phyloP scores from a whole-genome alignment of 495 filamentous ascomycete genomes.

The Trichoderma virens region DNA sequence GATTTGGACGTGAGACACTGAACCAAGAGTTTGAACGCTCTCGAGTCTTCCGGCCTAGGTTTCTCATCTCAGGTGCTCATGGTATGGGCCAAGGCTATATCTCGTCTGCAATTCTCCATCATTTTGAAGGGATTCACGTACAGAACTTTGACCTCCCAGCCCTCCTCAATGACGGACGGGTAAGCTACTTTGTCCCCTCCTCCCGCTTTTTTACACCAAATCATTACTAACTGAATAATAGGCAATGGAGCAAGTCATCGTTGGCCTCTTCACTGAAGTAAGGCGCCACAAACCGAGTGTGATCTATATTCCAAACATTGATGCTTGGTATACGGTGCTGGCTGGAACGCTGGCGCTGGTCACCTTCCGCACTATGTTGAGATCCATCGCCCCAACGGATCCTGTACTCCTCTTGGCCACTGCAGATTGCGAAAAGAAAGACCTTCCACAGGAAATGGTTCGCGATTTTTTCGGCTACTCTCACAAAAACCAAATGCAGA shows the following conservation, averaged over 20 bases:
- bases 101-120: slow-evolving; percentile 74
- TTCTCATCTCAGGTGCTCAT: slow-evolving; percentile 66
- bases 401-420: slow-evolving; percentile 81
- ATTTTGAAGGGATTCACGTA: slow-evolving; percentile 88
- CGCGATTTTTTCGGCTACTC: slow-evolving; percentile 79
- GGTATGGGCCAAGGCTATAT: slow-evolving; percentile 96
- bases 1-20: slow-evolving; percentile 78
- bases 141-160: slow-evolving; percentile 91
- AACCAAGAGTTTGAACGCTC: slow-evolving; percentile 85
- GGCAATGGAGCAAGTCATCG: slow-evolving; percentile 78
- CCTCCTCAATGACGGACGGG: slow-evolving; percentile 53
- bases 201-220: background rate
- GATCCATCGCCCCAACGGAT: slow-evolving; percentile 74
- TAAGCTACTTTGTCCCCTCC: slow-evolving; percentile 39
- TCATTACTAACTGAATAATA: slow-evolving; percentile 25
- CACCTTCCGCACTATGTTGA: slow-evolving; percentile 71
- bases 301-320: slow-evolving; percentile 86
- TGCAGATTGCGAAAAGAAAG: slow-evolving; percentile 53
- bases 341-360: slow-evolving; percentile 48
- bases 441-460: slow-evolving; percentile 49
- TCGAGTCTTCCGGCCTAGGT: slow-evolving; percentile 78
- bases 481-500: slow-evolving; percentile 60
- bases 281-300: slow-evolving; percentile 92
- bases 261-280: slow-evolving; percentile 84
- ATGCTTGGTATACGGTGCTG: slow-evolving; percentile 74